A percentile compares a stretch with the other conserved stretches of the same genome.
phyloP scores from a whole-genome alignment of 2,329 filamentous ascomycete genomes.

The Aschersonia sp. region DNA sequence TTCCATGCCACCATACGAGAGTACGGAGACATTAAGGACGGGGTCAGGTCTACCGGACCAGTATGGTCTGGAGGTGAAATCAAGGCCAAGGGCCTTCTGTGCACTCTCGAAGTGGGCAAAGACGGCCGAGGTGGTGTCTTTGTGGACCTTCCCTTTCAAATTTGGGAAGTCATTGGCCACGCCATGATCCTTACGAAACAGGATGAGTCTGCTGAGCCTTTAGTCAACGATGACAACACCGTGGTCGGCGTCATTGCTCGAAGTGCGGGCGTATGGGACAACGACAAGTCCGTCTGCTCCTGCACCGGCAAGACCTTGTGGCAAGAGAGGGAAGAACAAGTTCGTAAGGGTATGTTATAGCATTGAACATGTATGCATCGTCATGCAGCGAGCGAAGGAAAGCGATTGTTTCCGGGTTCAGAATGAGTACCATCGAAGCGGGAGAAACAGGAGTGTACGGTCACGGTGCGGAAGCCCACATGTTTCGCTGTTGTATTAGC shows the following conservation, averaged over 20 bases:
- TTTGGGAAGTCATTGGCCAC: slow-evolving; percentile 94
- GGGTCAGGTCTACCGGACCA: slow-evolving; percentile 67
- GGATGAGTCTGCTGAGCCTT: slow-evolving; percentile 34
- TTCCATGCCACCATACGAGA: slow-evolving; percentile 79
- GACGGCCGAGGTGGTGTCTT: slow-evolving; percentile 69
- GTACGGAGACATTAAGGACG: slow-evolving; percentile 73
- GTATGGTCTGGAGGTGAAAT: slow-evolving; percentile 54
- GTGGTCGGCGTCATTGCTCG: slow-evolving; percentile 87
- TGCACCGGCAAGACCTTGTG: slow-evolving; percentile 97
- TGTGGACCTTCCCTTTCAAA: slow-evolving; percentile 65
- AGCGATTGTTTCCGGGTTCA: background rate
- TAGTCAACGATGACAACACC: slow-evolving; percentile 68
- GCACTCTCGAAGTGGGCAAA: slow-evolving; percentile 59
- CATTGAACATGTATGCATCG: background rate
- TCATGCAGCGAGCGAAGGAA: background rate
- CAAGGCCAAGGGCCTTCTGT: slow-evolving; percentile 43
- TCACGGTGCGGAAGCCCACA: background rate
- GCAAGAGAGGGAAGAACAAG: slow-evolving; percentile 89
- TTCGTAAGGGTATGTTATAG: slow-evolving; percentile 77
- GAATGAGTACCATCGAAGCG: too few species aligned
- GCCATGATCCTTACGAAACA: slow-evolving; percentile 72
- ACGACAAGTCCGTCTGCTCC: slow-evolving; percentile 95
- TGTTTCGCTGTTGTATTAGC: background rate
- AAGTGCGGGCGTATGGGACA: slow-evolving; percentile 97
- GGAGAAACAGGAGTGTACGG: background rate